phyloP scores from a whole-genome alignment of 805 yeast species.

The Ogataea dorogensis region DNA sequence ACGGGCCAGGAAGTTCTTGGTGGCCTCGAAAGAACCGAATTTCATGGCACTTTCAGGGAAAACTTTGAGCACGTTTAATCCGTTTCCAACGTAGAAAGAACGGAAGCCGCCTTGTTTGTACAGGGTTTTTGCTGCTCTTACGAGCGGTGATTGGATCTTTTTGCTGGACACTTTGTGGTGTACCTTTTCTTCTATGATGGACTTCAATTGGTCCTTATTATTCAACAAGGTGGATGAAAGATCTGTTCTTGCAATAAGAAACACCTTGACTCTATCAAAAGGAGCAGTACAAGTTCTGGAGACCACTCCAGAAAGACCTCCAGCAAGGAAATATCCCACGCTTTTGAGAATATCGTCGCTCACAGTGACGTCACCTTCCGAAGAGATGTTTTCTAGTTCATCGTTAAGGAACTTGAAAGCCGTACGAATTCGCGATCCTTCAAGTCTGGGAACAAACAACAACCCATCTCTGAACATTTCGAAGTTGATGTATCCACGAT shows the following conservation, averaged over 20 bases:
- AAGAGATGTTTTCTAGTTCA: constrained; percentile 70
- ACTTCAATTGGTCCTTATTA: constrained; percentile 43
- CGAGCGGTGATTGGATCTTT: constrained; percentile 67
- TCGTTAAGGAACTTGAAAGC: constrained; percentile 81
- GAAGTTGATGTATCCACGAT: constrained; percentile 69
- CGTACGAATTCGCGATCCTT: constrained; percentile 74
- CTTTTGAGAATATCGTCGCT: constrained; percentile 78
- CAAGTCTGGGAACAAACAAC: constrained; percentile 74
- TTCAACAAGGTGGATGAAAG: constrained; percentile 66
- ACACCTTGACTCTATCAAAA: constrained; percentile 91
- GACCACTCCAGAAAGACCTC: constrained; percentile 93
- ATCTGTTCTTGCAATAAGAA: constrained; percentile 87
- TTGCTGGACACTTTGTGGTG: constrained; percentile 41
- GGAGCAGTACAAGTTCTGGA: constrained; percentile 98
- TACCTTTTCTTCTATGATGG: constrained; percentile 35
- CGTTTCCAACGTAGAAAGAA: constrained; percentile 95
- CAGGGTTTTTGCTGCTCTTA: constrained; percentile 75
- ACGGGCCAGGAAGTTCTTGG: constrained; percentile 70
- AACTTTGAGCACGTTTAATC: constrained; percentile 81
- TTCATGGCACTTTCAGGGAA: constrained; percentile 93
- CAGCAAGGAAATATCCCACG: constrained; percentile 88
- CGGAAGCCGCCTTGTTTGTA: constrained; percentile 87
- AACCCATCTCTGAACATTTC: constrained; percentile 86
- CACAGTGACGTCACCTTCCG: constrained; percentile 91
- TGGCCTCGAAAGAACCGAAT: constrained; percentile 98